A percentile compares a stretch with the other conserved stretches of the same genome.
phyloP scores from a whole-genome alignment of 2,329 filamentous ascomycete species.

The Colletotrichum gigasporum region DNA sequence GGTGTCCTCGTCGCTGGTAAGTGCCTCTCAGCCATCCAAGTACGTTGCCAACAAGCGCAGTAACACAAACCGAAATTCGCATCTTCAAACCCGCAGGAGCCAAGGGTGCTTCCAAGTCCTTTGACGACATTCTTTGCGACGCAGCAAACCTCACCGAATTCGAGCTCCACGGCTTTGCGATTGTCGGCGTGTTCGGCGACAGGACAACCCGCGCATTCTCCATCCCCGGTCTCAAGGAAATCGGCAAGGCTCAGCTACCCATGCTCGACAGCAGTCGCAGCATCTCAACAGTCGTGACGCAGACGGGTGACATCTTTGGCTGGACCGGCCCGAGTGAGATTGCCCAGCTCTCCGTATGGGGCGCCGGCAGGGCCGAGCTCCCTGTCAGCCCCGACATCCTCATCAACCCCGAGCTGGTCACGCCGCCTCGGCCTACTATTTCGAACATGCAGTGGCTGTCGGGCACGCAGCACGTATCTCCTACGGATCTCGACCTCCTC shows the following conservation, averaged over 20 bases:
- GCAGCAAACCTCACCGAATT: slow-evolving; percentile 80
- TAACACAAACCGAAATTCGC: slow-evolving; percentile 77
- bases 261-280: slow-evolving; percentile 80
- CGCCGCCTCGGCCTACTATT: slow-evolving; percentile 89
- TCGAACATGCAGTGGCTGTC: slow-evolving; percentile 97
- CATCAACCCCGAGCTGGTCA: slow-evolving; percentile 77
- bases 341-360: slow-evolving; percentile 85
- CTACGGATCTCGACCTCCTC: slow-evolving; percentile 86
- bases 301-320: slow-evolving; percentile 83
- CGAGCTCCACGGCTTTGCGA: slow-evolving; percentile 77
- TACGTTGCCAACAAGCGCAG: slow-evolving; percentile 50
- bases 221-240: slow-evolving; percentile 88
- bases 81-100: slow-evolving; percentile 86
- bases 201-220: slow-evolving; percentile 82
- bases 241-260: slow-evolving; percentile 73
- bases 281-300: slow-evolving; percentile 74
- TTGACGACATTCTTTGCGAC: slow-evolving; percentile 85
- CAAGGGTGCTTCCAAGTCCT: slow-evolving; percentile 93
- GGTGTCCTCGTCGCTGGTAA: slow-evolving; percentile 81
- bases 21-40: slow-evolving; percentile 35
- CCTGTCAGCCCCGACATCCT: slow-evolving; percentile 76
- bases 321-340: slow-evolving; percentile 92
- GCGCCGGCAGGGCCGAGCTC: slow-evolving; percentile 72
- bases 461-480: slow-evolving; percentile 90
- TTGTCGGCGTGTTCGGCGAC: slow-evolving; percentile 88